Evolutionary conservation across 1,139 yeast species (phyloP).

Genomic region (Pichia sp.): DNA sequence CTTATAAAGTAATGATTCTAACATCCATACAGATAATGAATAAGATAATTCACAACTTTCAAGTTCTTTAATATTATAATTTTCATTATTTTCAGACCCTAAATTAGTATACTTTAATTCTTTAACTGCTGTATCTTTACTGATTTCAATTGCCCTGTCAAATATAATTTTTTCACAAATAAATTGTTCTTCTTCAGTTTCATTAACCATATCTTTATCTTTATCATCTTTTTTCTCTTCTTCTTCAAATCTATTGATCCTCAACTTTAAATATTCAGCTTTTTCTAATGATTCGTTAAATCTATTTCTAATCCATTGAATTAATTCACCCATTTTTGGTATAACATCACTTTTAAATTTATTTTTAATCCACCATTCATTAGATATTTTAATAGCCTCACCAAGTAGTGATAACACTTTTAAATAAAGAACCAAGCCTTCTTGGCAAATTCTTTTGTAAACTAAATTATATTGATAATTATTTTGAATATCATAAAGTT

Average conservation of each 20-base stretch:
- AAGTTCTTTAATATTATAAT: conserved; percentile 50
- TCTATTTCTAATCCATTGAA: conserved; percentile 87
- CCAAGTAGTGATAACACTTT: conserved; percentile 79
- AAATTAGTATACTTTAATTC: conserved; percentile 45
- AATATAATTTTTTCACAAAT: conserved; percentile 82
- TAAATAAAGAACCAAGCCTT: conserved; percentile 78
- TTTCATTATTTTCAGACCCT: not conserved
- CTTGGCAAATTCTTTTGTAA: conserved; percentile 50
- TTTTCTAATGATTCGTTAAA: conserved; percentile 85
- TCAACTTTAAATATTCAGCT: conserved; percentile 68
- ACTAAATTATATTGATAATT: conserved; percentile 3
- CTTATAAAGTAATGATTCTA: conserved; percentile 72
- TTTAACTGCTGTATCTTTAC: conserved; percentile 82
- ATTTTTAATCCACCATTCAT: conserved; percentile 77
- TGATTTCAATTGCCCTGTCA: conserved; percentile 89
- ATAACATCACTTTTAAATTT: conserved; percentile 33
- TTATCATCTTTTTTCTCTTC: not conserved
- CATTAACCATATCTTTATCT: not conserved
- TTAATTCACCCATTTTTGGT: conserved; percentile 64
- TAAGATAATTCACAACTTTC: conserved; percentile 82
- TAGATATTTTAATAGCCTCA: conserved; percentile 77
- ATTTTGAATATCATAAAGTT: not conserved
- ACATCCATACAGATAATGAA: conserved; percentile 92
- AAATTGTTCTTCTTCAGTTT: conserved; percentile 11
- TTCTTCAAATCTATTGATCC: conserved; percentile 47